Conservation (phyloP, 2,329 filamentous ascomycete species). For the Phyllosticta citrichinensis region DNA sequence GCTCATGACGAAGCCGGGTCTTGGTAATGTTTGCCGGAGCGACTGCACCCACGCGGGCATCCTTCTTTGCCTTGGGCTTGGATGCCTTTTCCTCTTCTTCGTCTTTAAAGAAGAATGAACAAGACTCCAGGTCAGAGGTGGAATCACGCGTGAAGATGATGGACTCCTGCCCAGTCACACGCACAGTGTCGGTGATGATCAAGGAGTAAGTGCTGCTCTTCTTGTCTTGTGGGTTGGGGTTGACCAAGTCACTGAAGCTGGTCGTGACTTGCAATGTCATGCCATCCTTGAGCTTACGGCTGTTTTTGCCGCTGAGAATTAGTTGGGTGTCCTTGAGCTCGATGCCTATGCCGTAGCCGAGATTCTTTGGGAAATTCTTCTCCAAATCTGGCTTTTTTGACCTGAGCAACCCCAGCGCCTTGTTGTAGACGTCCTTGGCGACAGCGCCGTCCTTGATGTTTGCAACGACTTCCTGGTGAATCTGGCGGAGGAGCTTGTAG, state of each 20-base stretch:
- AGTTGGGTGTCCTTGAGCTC: slow-evolving; percentile 80
- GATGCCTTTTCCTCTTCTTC: slow-evolving; percentile 76
- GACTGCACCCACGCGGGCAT: slow-evolving; percentile 72
- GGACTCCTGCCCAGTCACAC: slow-evolving; percentile 67
- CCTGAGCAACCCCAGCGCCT: slow-evolving; percentile 69
- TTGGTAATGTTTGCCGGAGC: slow-evolving; percentile 93
- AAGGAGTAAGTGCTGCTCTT: slow-evolving; percentile 82
- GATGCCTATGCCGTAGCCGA: slow-evolving; percentile 86
- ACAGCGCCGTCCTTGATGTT: slow-evolving; percentile 77
- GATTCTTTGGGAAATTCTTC: slow-evolving; percentile 86
- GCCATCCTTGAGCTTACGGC: slow-evolving; percentile 75
- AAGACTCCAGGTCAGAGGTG: slow-evolving; percentile 80
- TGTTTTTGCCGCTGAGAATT: slow-evolving; percentile 78
- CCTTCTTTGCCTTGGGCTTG: slow-evolving; percentile 81
- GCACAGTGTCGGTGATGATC: slow-evolving; percentile 84
- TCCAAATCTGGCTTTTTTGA: slow-evolving; percentile 91
- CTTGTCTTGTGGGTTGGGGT: slow-evolving; percentile 79
- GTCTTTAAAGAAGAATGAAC: slow-evolving; percentile 98
- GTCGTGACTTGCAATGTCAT: slow-evolving; percentile 93
- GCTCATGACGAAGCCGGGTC: slow-evolving; percentile 82
- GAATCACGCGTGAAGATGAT: slow-evolving; percentile 92
- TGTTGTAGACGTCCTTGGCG: slow-evolving; percentile 85
- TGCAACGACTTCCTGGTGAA: slow-evolving; percentile 85
- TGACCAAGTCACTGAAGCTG: slow-evolving; percentile 81
- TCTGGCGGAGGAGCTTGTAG: slow-evolving; percentile 76